Conservation (phyloP, 306 rosid genomes). For the Hippophae rhamnoides region DNA sequence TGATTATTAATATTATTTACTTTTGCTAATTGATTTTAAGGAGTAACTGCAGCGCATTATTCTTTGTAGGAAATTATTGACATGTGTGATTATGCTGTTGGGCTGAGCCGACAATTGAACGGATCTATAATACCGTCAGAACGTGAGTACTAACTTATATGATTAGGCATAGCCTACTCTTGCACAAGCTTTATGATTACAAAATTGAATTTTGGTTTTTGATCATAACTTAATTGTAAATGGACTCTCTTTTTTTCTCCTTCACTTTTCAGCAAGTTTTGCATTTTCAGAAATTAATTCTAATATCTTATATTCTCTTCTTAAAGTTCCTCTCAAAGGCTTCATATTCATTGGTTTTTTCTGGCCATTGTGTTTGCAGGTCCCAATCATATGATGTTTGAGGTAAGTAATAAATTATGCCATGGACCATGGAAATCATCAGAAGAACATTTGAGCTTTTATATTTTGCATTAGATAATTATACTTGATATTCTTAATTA, state of each 20-base stretch:
- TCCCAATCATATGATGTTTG: constrained; percentile 91
- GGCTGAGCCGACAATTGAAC: constrained; percentile 81
- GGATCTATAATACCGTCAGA: constrained; percentile 91
- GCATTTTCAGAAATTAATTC: too few species aligned
- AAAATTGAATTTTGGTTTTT: too few species aligned
- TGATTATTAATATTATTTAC: too few species aligned
- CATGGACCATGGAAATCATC: constrained; percentile 1
- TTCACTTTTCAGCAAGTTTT: too few species aligned
- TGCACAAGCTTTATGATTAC: too few species aligned
- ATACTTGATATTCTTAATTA: constrained; percentile 7
- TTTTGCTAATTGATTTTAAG: neutral
- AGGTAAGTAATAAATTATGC: constrained; percentile 32
- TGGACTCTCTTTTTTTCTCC: too few species aligned
- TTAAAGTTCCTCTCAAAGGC: constrained; percentile 10
- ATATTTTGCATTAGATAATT: neutral
- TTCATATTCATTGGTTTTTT: constrained; percentile 1
- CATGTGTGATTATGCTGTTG: constrained; percentile 93
- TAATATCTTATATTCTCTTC: neutral
- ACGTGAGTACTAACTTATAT: constrained; percentile 40
- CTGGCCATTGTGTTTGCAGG: constrained; percentile 42
- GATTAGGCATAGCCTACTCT: too few species aligned
- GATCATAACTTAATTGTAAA: too few species aligned
- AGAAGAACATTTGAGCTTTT: constrained; percentile 1
- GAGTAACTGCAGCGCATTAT: constrained; percentile 1
- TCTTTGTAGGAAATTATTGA: constrained; percentile 83